phyloP scores from a whole-genome alignment of 805 yeast genomes.

The Nakazawaea siamensis region DNA sequence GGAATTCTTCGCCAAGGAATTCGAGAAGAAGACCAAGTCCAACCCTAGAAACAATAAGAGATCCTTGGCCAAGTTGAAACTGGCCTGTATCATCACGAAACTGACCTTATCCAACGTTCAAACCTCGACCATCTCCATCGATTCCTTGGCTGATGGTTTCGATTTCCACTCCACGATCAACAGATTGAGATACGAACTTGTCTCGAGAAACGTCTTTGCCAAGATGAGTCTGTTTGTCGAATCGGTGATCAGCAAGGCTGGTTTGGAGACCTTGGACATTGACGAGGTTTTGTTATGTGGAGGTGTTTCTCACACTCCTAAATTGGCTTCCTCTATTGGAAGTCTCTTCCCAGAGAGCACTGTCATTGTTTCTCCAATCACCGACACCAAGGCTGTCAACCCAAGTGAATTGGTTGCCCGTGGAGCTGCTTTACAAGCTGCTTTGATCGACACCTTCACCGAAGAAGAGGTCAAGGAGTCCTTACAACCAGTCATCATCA shows the following conservation, averaged over 20 bases:
- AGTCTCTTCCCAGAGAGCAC: constrained; percentile 77
- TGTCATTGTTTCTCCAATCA: constrained; percentile 65
- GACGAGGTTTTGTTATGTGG: constrained; percentile 91
- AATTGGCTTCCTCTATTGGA: constrained; percentile 69
- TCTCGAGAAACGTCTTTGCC: constrained; percentile 69
- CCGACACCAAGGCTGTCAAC: constrained; percentile 69
- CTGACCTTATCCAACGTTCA: constrained; percentile 88
- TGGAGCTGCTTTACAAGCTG: constrained; percentile 97
- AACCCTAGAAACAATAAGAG: constrained; percentile 78
- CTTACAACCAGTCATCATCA: constrained; percentile 72
- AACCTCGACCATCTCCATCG: constrained; percentile 86
- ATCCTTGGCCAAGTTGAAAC: constrained; percentile 80
- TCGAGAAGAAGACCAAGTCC: constrained; percentile 76
- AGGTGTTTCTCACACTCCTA: constrained; percentile 90
- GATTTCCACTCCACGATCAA: constrained; percentile 91
- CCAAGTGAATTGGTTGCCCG: constrained; percentile 88
- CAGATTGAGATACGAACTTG: constrained; percentile 88
- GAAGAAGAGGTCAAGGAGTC: constrained; percentile 78
- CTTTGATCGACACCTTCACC: constrained; percentile 73
- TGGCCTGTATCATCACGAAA: constrained; percentile 77
- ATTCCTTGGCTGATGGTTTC: constrained; percentile 86
- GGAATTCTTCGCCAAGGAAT: constrained; percentile 86
- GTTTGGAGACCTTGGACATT: constrained; percentile 74
- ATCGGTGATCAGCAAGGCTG: constrained; percentile 70
- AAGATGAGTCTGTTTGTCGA: constrained; percentile 74